phyloP scores from a whole-genome alignment of 495 filamentous ascomycete genomes.

The Aspergillus mulundensis region DNA sequence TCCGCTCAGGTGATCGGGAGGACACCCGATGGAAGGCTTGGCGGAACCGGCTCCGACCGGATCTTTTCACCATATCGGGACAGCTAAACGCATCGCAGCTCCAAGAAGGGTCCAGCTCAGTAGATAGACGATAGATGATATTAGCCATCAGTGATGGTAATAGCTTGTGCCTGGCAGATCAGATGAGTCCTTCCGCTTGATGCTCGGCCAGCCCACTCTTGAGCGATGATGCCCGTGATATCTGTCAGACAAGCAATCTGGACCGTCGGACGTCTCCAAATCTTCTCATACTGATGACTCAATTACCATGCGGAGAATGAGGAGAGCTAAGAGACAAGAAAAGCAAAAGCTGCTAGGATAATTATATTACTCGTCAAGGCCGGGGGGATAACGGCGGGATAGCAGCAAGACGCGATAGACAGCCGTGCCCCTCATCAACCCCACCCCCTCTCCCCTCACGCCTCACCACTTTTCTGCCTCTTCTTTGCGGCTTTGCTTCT shows the following conservation, averaged over 20 bases:
- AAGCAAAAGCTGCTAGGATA: background rate
- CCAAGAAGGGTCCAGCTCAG: background rate
- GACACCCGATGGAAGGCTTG: background rate
- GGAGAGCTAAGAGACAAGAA: conserved; percentile 9
- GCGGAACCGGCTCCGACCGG: background rate
- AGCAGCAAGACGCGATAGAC: background rate
- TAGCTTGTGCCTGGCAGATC: background rate
- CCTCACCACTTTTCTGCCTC: conserved; percentile 24
- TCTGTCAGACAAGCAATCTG: background rate
- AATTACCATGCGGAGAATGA: conserved; percentile 15
- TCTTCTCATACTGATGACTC: background rate
- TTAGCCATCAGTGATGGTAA: background rate
- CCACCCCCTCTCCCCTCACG: conserved; percentile 6
- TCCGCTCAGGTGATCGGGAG: background rate
- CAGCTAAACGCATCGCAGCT: background rate
- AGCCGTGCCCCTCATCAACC: background rate
- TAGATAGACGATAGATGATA: background rate
- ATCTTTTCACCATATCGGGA: background rate
- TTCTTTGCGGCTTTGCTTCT: conserved; percentile 3
- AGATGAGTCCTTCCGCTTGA: too few species aligned
- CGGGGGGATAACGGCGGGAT: background rate
- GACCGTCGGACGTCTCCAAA: background rate
- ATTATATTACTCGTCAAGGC: background rate
- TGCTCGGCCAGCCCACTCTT: too few species aligned
- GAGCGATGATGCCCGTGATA: background rate